Conservation (phyloP, 495 filamentous ascomycete genomes). For the Chlorociboria aeruginascens region DNA sequence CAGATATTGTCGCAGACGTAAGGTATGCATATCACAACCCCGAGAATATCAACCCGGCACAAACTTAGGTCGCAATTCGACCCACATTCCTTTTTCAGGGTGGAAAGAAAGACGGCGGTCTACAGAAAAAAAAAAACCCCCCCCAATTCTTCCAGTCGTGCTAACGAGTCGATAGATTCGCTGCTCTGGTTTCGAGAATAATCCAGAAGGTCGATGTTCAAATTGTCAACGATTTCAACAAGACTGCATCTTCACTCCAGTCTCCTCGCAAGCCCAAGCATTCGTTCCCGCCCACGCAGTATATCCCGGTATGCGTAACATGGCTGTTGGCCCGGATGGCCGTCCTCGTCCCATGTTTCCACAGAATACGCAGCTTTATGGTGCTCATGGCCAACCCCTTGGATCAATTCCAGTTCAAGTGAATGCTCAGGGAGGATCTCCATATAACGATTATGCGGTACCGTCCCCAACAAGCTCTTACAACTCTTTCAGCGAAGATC, state of each 20-base stretch:
- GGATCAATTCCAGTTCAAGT: conserved; percentile 36
- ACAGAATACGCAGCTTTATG: conserved; percentile 44
- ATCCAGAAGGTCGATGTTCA: conserved; percentile 64
- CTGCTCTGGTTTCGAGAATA: conserved; percentile 72
- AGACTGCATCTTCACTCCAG: conserved; percentile 78
- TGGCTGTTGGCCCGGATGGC: conserved; percentile 30
- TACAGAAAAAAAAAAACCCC: too few relatives aligned
- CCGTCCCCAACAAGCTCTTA: conserved; percentile 26
- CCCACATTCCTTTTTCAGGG: background rate
- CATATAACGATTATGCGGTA: conserved; percentile 29
- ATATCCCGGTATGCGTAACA: conserved; percentile 48
- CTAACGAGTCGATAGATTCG: conserved; percentile 48
- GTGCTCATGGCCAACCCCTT: conserved; percentile 65
- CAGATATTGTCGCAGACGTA: conserved; percentile 68
- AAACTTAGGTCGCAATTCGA: background rate
- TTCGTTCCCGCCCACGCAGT: conserved; percentile 72
- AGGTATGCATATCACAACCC: conserved; percentile 38
- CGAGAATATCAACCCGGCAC: too few relatives aligned
- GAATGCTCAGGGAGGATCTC: conserved; percentile 40
- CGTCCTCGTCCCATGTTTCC: conserved; percentile 27
- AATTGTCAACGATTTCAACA: conserved; percentile 75
- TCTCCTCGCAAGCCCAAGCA: conserved; percentile 71
- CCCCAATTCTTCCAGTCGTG: background rate
- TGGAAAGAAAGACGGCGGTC: too few relatives aligned
- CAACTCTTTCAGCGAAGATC: conserved; percentile 22